Percentiles rank a stretch among this genome's conserved stretches.
Evolutionary conservation across 768 basidiomycete genomes (phyloP).

Genomic region (Porpolomopsis calyptriformis): DNA sequence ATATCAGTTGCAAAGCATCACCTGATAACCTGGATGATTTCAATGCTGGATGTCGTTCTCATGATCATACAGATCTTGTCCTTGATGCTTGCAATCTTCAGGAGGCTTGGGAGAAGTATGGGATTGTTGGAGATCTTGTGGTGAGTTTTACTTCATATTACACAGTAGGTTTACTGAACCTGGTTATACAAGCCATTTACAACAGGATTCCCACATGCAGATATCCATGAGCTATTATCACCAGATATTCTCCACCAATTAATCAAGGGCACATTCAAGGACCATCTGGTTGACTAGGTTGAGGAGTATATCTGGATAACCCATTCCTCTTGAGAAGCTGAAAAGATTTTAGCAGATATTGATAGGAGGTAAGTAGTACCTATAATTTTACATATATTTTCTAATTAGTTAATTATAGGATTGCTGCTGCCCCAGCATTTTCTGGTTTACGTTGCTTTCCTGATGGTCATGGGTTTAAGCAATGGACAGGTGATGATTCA

Average conservation of each 20-base stretch:
- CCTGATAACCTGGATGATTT: constrained; percentile 11
- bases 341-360: constrained; percentile 23
- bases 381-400: too few species aligned
- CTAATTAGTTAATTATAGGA: too few species aligned
- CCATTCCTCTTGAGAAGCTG: constrained; percentile 13
- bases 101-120: neutral
- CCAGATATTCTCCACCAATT: constrained; percentile 31
- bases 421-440: constrained; percentile 6
- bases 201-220: constrained; percentile 13
- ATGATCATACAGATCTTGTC: neutral
- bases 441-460: constrained; percentile 7
- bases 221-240: constrained; percentile 24
- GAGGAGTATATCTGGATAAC: constrained; percentile 17
- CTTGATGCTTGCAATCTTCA: neutral
- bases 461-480: constrained; percentile 6
- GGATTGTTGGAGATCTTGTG: neutral
- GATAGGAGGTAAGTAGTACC: too few species aligned
- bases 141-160: neutral
- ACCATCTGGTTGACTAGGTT: constrained; percentile 30
- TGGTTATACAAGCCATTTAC: constrained; percentile 3
- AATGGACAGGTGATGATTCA: constrained; percentile 11
- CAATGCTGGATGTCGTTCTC: neutral
- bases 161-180: neutral
- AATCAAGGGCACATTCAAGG: constrained; percentile 33
- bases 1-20: constrained; percentile 8